Percentiles rank a stretch among this genome's conserved stretches.
Conservation (phyloP, 805 yeast species). For the Schizosaccharomyces japonicus region DNA sequence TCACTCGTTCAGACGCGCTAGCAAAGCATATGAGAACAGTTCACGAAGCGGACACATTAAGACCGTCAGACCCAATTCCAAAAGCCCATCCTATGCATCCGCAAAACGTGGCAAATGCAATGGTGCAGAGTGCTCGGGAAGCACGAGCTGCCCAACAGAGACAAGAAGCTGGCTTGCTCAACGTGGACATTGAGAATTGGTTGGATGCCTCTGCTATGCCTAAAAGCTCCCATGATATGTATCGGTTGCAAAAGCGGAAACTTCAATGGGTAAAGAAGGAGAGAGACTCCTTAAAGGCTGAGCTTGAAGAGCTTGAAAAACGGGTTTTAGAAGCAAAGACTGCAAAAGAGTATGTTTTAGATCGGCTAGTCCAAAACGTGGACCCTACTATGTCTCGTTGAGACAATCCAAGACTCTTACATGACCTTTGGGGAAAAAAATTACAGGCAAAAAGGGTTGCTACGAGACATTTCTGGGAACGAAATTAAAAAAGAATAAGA, state of each 20-base stretch:
- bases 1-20: constrained; percentile 37
- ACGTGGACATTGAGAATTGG: constrained; percentile 5
- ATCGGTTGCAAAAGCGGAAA: constrained; percentile 12
- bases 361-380: constrained; percentile 6
- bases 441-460: too few species aligned
- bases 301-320: constrained; percentile 10
- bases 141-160: neutral
- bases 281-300: constrained; percentile 11
- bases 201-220: constrained; percentile 9
- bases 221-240: constrained; percentile 7
- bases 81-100: constrained; percentile 6
- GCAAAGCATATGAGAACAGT: constrained; percentile 38
- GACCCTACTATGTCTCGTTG: neutral
- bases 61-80: constrained; percentile 9
- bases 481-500: too few species aligned
- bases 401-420: too few species aligned
- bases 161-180: neutral
- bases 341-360: constrained; percentile 17
- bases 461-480: too few species aligned
- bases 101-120: constrained; percentile 5
- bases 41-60: constrained; percentile 22
- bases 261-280: constrained; percentile 16
- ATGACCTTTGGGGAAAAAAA: too few species aligned
- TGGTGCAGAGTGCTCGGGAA: constrained; percentile 4
- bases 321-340: constrained; percentile 13